Conservation (phyloP, 2,329 filamentous ascomycete genomes). For the Xylariomycetidae sp. region DNA sequence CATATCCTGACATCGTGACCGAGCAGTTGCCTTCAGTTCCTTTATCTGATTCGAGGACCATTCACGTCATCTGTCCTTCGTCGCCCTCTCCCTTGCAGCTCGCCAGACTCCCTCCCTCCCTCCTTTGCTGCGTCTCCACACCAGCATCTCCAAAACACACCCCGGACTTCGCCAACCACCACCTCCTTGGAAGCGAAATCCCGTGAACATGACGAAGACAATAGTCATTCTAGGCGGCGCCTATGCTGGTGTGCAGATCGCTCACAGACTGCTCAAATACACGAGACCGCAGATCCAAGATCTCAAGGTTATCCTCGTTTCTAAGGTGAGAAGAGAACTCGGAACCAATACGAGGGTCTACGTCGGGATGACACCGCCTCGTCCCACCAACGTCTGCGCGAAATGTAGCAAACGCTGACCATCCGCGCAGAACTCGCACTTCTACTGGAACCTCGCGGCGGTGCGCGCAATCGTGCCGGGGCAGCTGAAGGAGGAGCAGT, state of each 20-base stretch:
- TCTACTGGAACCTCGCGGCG: slow-evolving; percentile 54
- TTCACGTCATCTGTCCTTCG: no score
- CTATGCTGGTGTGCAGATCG: slow-evolving; percentile 45
- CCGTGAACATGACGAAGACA: slow-evolving; percentile 39
- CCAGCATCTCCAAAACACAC: neutral
- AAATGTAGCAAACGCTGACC: slow-evolving; percentile 9
- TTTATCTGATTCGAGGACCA: no score
- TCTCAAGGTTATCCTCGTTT: slow-evolving; percentile 49
- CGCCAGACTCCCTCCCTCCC: no score
- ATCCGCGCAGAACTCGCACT: slow-evolving; percentile 43
- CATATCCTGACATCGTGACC: no score
- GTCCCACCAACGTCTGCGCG: no score
- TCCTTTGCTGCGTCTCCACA: neutral
- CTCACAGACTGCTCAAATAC: slow-evolving; percentile 50
- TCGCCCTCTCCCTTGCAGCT: no score
- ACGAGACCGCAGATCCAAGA: slow-evolving; percentile 37
- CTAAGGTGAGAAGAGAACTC: slow-evolving; percentile 49
- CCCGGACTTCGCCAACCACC: slow-evolving; percentile 13
- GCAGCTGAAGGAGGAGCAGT: slow-evolving; percentile 40
- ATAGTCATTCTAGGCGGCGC: slow-evolving; percentile 50
- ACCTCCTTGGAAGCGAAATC: slow-evolving; percentile 1
- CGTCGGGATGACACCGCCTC: no score
- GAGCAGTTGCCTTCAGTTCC: no score
- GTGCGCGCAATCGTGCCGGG: slow-evolving; percentile 50
- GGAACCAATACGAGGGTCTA: no score